These are phyloP conservation scores for Plasmodium blacklocki DNA, from an alignment of 169 alveolate genomes.

Conservation along the genomic window DNA sequence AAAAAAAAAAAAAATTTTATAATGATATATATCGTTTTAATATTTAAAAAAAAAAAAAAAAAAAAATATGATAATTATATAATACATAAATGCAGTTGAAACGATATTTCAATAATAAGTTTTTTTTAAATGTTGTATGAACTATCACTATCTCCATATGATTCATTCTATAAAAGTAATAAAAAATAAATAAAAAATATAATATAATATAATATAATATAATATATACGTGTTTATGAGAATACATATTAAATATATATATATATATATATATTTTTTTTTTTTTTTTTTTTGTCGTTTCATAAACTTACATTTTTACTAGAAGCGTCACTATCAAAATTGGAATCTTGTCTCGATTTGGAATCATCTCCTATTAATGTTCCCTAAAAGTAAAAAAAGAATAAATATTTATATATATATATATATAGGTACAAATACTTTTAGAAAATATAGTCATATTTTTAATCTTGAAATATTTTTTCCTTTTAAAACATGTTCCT, in stretches of 20 bases:
- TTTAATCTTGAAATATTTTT: background rate
- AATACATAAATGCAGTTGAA: background rate
- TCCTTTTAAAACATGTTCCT: background rate
- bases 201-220: conserved; percentile 1
- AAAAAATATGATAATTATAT: background rate
- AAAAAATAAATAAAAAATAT: conserved; percentile 13
- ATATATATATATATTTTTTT: background rate
- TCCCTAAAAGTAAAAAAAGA: conserved; percentile 16
- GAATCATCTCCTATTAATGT: conserved; percentile 35
- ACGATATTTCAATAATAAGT: background rate
- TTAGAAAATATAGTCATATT: background rate
- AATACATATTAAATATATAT: background rate
- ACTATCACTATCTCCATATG: conserved; percentile 67
- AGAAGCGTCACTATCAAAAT: conserved; percentile 26
- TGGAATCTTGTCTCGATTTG: conserved; percentile 19
- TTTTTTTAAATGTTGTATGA: conserved; percentile 44
- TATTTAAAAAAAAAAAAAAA: background rate
- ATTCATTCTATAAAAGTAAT: conserved; percentile 12
- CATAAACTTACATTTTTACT: conserved; percentile 42
- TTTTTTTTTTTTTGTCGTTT: background rate
- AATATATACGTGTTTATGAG: background rate
- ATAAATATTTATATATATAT: background rate
- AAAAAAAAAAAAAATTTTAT: background rate
- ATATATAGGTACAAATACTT: background rate
- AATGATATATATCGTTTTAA: background rate